Base-by-base conservation (phyloP, 768 basidiomycete genomes). In the Fomitopsis serialis region DNA sequence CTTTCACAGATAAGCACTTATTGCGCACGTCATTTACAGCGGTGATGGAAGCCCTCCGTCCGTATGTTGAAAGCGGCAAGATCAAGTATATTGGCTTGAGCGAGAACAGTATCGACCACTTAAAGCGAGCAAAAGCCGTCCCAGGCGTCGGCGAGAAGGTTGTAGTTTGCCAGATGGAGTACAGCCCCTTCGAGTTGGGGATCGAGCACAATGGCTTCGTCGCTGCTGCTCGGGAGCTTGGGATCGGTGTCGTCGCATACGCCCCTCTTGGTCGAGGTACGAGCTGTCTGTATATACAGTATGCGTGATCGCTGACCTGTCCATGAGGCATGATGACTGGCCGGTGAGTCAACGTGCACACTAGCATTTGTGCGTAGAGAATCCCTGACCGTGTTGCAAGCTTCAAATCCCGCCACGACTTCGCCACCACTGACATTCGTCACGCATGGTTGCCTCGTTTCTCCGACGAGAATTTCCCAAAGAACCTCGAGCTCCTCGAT, bases 201-300 rank as follows among this genome's bases (percentile, higher is more conserved):
- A 63, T 71, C 42, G 72, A 71, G 60, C 58, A 66, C 42, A 32
- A n/a, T 19, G 63, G 62, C 17, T 56, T 71, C 1, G 58, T 72
- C 29, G 61, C 65, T 12, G 58, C 69, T 13, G 70, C 70, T 3
- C 63, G 66, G 15, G 75, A 78, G 55, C 64, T 75, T 15, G 74
- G 74, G 24, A 65, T 76, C 25, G 58, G 65, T 3, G 59, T 77
- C 48, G 61, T 74, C 52, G 73, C 74, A n/a, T 77, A 73, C 60
- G 70, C 72, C 9, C 81, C 80, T 0, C 70, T 81, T 35, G 77
- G 73, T 1, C 69, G 78, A 21, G 80, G 80, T 0, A 48, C 7
- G 44, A 8, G 6, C 17, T 5, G 9, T 17, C 17, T n/a, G 42
- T 43, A 22, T 9, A 22, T 43, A 21, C 42, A 10, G 42, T 21